A percentile compares a stretch with the other conserved stretches of the same genome.
Evolutionary conservation across 257 asterid genomes (phyloP).

Genomic region (Solanum pinnatisectum): DNA sequence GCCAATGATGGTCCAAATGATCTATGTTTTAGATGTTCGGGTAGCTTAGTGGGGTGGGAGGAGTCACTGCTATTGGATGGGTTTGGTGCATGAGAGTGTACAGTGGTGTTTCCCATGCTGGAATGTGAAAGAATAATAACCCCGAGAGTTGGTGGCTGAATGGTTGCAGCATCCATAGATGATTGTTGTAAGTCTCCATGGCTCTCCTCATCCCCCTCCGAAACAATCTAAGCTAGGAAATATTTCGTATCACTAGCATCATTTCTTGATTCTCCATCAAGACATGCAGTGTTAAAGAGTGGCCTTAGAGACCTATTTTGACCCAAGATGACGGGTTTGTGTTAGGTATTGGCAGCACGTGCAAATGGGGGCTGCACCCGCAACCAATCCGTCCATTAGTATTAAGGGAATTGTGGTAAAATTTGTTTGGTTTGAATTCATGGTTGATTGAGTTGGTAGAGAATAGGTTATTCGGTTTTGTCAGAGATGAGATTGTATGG

Average conservation of each 20-base stretch:
- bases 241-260: not conserved
- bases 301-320: not conserved
- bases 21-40: no score
- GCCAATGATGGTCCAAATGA: no score
- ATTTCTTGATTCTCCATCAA: not conserved
- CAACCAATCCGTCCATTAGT: not conserved
- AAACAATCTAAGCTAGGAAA: no score
- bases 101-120: not conserved
- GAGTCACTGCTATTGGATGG: no score
- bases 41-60: no score
- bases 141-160: not conserved
- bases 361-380: not conserved
- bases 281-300: not conserved
- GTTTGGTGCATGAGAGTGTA: not conserved
- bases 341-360: not conserved
- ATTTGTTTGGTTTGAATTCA: not conserved
- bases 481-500: no score
- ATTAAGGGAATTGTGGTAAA: not conserved
- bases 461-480: not conserved
- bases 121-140: not conserved
- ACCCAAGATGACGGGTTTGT: not conserved
- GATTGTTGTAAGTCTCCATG: not conserved
- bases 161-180: not conserved
- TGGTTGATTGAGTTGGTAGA: not conserved
- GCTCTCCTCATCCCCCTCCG: no score